Evolutionary conservation across 331 rosid species (phyloP).

Genomic region (Ulmus americana): DNA sequence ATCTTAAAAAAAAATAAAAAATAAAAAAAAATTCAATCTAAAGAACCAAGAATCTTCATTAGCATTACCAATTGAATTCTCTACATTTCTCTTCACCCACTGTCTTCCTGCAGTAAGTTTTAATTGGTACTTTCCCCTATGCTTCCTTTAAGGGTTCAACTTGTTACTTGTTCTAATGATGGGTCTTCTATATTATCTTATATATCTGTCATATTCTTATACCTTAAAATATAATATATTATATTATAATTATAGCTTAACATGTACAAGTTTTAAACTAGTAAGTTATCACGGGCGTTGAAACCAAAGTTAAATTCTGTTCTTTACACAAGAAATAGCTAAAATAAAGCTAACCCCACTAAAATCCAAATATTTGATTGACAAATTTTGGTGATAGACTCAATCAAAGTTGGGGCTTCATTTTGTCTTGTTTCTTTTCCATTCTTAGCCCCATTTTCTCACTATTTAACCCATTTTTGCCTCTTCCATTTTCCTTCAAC

Average conservation of each 20-base stretch:
- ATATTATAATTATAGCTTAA: neutral
- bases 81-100: neutral
- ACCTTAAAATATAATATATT: neutral
- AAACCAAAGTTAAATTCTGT: constrained; percentile 44
- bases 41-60: no score
- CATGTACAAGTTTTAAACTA: neutral
- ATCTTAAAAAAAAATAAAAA: no score
- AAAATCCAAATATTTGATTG: constrained; percentile 46
- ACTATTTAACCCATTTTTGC: constrained; percentile 26
- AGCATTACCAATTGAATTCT: no score
- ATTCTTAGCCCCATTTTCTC: constrained; percentile 22
- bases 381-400: constrained; percentile 51
- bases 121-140: neutral
- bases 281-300: constrained; percentile 37
- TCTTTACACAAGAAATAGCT: constrained; percentile 19
- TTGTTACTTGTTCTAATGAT: no score
- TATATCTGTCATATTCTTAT: no score
- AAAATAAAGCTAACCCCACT: constrained; percentile 24
- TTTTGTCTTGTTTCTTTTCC: constrained; percentile 36
- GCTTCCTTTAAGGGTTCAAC: neutral
- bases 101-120: neutral
- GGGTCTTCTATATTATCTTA: no score
- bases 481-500: constrained; percentile 31
- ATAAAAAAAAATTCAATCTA: no score
- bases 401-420: constrained; percentile 41